Conservation (phyloP, 306 rosid species). For the Begonia peltatifolia region DNA sequence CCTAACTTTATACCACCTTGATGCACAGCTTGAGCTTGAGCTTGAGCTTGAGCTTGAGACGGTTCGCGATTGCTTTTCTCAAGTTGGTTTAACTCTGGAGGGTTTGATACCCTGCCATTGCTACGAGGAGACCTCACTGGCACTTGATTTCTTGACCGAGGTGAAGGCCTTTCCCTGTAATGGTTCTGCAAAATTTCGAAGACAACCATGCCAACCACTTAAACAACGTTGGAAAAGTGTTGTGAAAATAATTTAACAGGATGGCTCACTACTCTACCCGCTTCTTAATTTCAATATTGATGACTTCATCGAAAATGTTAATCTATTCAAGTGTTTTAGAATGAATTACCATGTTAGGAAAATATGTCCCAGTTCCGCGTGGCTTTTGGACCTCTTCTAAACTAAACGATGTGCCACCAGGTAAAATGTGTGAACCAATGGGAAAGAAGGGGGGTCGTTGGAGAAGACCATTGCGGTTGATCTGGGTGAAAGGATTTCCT, state of each 20-base stretch:
- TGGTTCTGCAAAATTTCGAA: no score
- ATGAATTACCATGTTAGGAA: constrained; percentile 47
- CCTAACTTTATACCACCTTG: no score
- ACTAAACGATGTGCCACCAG: constrained; percentile 15
- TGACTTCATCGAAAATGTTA: no score
- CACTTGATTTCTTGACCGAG: no score
- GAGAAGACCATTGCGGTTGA: constrained; percentile 28
- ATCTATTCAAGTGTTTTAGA: neutral
- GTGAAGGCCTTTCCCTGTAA: no score
- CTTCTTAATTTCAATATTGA: no score
- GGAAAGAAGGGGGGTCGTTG: constrained; percentile 26
- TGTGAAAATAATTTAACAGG: neutral
- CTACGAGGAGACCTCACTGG: no score
- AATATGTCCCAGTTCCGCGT: constrained; percentile 66
- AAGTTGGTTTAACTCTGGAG: no score
- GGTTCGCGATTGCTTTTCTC: no score
- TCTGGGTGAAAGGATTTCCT: constrained; percentile 25
- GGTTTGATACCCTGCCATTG: no score
- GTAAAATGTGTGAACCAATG: constrained; percentile 25
- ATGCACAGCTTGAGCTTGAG: no score
- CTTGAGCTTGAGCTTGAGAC: no score
- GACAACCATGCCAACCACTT: constrained; percentile 3
- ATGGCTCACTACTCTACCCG: neutral
- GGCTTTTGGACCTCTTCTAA: constrained; percentile 45
- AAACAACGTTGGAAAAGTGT: neutral